phyloP scores from a whole-genome alignment of 148 eudicot genomes.

The Silene conica region DNA sequence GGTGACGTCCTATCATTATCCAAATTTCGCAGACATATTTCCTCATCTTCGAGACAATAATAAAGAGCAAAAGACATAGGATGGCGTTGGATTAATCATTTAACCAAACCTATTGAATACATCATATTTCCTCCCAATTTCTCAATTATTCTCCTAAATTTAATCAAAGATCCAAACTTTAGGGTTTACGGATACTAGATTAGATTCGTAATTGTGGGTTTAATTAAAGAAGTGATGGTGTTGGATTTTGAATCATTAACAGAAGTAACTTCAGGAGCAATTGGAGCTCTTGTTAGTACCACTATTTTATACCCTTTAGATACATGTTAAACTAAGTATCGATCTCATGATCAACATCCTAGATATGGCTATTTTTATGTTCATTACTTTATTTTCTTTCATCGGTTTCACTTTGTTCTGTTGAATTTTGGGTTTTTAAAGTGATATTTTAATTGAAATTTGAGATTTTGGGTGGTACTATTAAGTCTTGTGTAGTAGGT shows the following conservation, averaged over 20 bases:
- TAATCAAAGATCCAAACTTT: not conserved
- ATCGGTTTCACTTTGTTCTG: not conserved
- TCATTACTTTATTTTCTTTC: not conserved
- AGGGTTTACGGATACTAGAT: not conserved
- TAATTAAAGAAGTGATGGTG: slow-evolving; percentile 32
- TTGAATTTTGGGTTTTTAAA: not conserved
- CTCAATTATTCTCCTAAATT: not conserved
- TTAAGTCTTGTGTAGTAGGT: too few species aligned
- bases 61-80: too few species aligned
- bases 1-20: too few species aligned
- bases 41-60: too few species aligned
- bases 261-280: slow-evolving; percentile 89
- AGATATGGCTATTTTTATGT: slow-evolving; percentile 55
- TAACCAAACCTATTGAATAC: too few species aligned
- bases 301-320: slow-evolving; percentile 80
- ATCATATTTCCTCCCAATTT: not conserved
- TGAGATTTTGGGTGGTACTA: too few species aligned
- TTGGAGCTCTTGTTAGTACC: slow-evolving; percentile 87
- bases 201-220: not conserved
- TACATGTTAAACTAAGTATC: slow-evolving; percentile 85
- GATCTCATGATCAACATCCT: slow-evolving; percentile 42
- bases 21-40: too few species aligned
- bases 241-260: slow-evolving; percentile 72
- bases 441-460: too few species aligned
- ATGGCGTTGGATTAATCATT: too few species aligned